Evolutionary conservation across 2,329 filamentous ascomycete species (phyloP).

Genomic region (Botrytis hyacinthi): DNA sequence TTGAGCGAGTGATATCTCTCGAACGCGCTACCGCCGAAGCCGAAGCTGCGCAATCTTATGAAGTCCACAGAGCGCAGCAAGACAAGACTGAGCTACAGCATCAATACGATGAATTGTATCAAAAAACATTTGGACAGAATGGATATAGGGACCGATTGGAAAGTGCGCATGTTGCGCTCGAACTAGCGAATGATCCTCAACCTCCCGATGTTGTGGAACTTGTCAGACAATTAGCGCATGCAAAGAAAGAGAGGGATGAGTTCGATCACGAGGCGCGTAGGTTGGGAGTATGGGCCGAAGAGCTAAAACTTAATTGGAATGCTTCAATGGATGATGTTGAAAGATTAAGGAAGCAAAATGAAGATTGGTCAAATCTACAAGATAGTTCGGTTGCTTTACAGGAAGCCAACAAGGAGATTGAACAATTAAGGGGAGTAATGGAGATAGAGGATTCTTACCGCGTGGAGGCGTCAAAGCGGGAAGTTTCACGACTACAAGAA

Average conservation of each 20-base stretch:
- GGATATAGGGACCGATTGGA: slow-evolving; percentile 6
- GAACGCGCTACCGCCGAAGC: neutral
- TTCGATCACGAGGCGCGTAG: neutral
- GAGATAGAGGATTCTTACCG: neutral
- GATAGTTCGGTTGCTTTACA: neutral
- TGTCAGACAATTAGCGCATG: neutral
- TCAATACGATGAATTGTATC: neutral
- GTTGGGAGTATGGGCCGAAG: neutral
- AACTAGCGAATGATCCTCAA: neutral
- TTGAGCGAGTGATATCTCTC: neutral
- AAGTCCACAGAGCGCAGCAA: neutral
- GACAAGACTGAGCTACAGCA: neutral
- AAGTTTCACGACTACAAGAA: neutral
- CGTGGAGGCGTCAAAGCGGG: neutral
- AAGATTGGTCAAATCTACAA: neutral
- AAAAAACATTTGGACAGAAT: neutral
- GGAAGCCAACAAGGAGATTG: slow-evolving; percentile 2
- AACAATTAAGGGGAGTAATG: neutral
- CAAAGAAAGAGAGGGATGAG: slow-evolving; percentile 1
- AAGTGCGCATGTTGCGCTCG: slow-evolving; percentile 14
- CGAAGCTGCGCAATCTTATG: neutral
- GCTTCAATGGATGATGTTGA: neutral
- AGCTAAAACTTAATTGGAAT: neutral
- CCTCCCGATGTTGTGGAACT: neutral
- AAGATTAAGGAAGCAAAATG: neutral